Evolutionary conservation across 1,139 yeast species (phyloP).

Genomic region (Lodderomyces oxycetoniae): DNA sequence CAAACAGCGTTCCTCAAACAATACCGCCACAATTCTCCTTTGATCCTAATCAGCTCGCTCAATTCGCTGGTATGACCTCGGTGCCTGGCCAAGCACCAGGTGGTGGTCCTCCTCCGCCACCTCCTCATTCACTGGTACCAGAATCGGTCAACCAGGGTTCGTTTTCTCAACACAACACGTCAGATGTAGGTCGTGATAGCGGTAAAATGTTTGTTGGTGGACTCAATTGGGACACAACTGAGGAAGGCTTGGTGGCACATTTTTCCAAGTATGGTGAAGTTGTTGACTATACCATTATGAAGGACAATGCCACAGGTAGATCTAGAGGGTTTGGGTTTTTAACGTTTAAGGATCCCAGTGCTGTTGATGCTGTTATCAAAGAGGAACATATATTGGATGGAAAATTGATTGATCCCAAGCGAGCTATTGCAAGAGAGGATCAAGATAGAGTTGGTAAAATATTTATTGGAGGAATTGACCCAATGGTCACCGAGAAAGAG

Average conservation of each 20-base stretch:
- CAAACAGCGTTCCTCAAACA: not conserved
- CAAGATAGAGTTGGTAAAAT: constrained; percentile 97
- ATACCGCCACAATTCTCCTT: constrained; percentile 9
- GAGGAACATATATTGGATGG: constrained; percentile 93
- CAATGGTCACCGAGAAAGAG: constrained; percentile 90
- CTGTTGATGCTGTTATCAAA: constrained; percentile 84
- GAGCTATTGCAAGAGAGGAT: constrained; percentile 97
- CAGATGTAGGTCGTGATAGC: constrained; percentile 42
- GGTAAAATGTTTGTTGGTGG: constrained; percentile 99
- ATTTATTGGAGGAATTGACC: constrained; percentile 96
- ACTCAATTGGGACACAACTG: constrained; percentile 96
- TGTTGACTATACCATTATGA: constrained; percentile 87
- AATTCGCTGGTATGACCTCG: constrained; percentile 16
- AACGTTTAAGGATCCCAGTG: constrained; percentile 74
- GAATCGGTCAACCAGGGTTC: not conserved
- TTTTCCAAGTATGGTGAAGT: constrained; percentile 91
- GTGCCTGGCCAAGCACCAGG: constrained; percentile 10
- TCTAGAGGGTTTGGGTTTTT: constrained; percentile 97
- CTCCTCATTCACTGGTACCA: constrained; percentile 3
- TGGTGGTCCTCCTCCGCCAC: constrained; percentile 2
- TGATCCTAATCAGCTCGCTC: constrained; percentile 14
- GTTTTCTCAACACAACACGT: constrained; percentile 18
- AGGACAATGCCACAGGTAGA: constrained; percentile 83
- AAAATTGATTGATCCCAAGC: constrained; percentile 93
- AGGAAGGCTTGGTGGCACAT: constrained; percentile 73